phyloP scores from a whole-genome alignment of 768 basidiomycete species.

The Leccinellum rugosiceps region DNA sequence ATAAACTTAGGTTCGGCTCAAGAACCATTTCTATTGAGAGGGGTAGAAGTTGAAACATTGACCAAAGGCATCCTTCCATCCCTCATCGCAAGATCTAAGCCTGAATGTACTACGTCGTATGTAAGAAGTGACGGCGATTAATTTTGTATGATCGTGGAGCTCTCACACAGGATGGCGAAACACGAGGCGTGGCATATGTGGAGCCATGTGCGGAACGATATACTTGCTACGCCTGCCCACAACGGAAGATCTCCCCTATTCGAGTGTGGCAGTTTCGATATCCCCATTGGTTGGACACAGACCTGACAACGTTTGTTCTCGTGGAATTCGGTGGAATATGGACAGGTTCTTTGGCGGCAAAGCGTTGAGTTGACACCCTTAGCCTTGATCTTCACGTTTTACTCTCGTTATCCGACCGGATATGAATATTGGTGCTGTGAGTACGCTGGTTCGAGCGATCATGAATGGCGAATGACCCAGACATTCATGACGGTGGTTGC shows the following conservation, averaged over 20 bases:
- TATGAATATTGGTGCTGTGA: background rate
- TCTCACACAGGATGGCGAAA: conserved; percentile 4
- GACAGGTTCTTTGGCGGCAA: background rate
- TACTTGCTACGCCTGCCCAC: background rate
- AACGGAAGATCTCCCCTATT: background rate
- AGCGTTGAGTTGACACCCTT: background rate
- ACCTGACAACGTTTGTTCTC: background rate
- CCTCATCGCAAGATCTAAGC: background rate
- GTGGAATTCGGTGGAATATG: background rate
- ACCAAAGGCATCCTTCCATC: background rate
- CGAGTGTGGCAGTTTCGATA: background rate
- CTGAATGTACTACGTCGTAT: background rate
- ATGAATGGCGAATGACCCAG: too few relatives aligned
- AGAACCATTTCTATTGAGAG: background rate
- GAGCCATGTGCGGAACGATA: background rate
- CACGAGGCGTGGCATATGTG: conserved; percentile 10
- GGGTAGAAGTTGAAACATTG: background rate
- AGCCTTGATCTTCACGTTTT: background rate
- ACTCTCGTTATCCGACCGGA: background rate
- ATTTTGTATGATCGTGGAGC: background rate
- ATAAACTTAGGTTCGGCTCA: background rate
- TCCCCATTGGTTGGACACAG: background rate
- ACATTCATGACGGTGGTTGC: background rate
- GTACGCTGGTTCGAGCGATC: background rate
- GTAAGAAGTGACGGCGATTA: conserved; percentile 12